Conservation (phyloP, 441 rosid species). For the Brassica balearica region DNA sequence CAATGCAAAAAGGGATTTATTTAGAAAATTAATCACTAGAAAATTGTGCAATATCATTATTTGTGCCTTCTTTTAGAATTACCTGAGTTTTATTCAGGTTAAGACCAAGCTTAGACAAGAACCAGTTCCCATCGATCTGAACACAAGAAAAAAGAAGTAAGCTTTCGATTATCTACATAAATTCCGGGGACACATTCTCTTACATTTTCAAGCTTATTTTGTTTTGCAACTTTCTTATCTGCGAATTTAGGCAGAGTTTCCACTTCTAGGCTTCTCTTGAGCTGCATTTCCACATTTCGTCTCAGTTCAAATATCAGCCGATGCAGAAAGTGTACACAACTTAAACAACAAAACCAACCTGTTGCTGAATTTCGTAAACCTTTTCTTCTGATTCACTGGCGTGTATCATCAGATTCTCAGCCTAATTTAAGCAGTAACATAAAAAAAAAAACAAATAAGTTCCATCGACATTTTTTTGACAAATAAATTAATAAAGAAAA, state of each 20-base stretch:
- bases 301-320: conserved; percentile 40
- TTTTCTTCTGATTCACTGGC: conserved; percentile 28
- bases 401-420: conserved; percentile 25
- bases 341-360: conserved; percentile 43
- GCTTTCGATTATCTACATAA: background rate
- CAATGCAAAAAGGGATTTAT: too few relatives aligned
- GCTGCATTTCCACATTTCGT: conserved; percentile 44
- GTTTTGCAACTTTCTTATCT: conserved; percentile 29
- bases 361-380: conserved; percentile 45
- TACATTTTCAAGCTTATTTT: background rate
- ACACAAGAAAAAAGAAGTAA: background rate
- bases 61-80: too few relatives aligned
- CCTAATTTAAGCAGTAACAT: conserved; percentile 23
- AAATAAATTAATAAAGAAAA: background rate
- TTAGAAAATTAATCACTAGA: too few relatives aligned
- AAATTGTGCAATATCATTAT: too few relatives aligned
- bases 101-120: background rate
- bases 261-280: conserved; percentile 40
- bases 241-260: conserved; percentile 41
- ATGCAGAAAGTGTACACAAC: conserved; percentile 12
- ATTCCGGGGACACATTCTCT: conserved; percentile 9
- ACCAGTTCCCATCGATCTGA: background rate
- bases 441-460: background rate
- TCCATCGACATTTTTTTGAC: background rate
- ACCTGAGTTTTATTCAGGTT: background rate